Base-by-base conservation (phyloP, 192 early-diverging fungal genomes). In the Linnemannia schmuckeri region DNA sequence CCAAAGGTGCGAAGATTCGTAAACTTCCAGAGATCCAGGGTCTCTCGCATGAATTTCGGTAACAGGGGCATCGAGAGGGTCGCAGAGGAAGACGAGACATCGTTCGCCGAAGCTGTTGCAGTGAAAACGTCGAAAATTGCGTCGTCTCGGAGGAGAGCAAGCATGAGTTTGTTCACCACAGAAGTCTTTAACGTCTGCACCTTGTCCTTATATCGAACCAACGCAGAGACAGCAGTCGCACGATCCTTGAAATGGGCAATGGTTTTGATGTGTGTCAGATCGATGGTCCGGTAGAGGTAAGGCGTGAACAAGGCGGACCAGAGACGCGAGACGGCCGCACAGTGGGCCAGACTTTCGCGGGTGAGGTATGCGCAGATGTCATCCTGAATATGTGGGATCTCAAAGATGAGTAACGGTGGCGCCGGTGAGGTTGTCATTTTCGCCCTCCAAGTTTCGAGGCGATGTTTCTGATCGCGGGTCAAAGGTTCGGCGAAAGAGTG, bases 321-420 rank as follows among this genome's bases (percentile, higher is more conserved):
- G 35, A 17, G 20, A 22, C 41, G 42, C 2, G 66, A 78, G 35
- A 78, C 77, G 10, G 17, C n/a, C 1, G 30, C 24, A 33, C 77
- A 70, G 41, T 17, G 63, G 17, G 33, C 44, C 8, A 78, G 47
- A 9, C n/a, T 46, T 3, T 37, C n/a, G 12, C 40, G 47, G 5
- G 77, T 5, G 20, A 69, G 61, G 46, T 69, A 78, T 12, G 77
- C 69, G 33, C 44, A 66, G 42, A 78, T 33, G 22, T 33, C 46
- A 33, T 78, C 77, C 68, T 78, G 77, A 44, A 78, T 70, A 68
- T 44, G 66, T 1, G 77, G 77, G 33, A 78, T 70, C 15, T 78
- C 77, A 38, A 78, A 78, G 68, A 78, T 78, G 77, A 49, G 49
- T 37, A 61, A 22, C 4, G 49, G 54, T 6, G 15, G 35, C 41